A percentile compares a stretch with the other conserved stretches of the same genome.
Evolutionary conservation across 202 grass and related monocot species (phyloP).

Genomic region (Panicum hallii): DNA sequence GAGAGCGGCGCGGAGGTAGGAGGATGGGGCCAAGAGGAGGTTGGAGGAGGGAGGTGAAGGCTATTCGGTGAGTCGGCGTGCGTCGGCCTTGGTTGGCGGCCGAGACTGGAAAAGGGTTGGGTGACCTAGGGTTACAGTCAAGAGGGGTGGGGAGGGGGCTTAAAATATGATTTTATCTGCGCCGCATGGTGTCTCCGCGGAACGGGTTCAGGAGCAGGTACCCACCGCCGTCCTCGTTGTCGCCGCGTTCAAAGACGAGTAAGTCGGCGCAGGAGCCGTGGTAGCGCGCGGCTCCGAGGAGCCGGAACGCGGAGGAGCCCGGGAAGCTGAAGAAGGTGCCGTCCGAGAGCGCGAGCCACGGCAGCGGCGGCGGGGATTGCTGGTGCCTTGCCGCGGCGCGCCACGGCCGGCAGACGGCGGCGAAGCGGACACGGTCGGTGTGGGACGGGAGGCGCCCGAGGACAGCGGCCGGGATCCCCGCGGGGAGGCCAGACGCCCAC

Average conservation of each 20-base stretch:
- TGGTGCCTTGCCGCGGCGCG: background rate
- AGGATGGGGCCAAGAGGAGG: no score
- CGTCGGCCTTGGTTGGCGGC: no score
- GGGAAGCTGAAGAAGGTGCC: slow-evolving; percentile 6
- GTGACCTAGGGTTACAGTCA: no score
- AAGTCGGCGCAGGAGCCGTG: slow-evolving; percentile 11
- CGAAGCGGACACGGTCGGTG: slow-evolving; percentile 15
- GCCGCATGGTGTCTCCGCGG: background rate
- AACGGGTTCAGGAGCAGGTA: background rate
- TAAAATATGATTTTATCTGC: no score
- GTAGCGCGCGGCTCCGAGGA: background rate
- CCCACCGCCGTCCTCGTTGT: background rate
- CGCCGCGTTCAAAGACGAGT: background rate
- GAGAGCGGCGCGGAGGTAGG: no score
- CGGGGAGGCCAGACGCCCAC: background rate
- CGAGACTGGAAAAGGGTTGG: no score
- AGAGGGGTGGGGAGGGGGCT: no score
- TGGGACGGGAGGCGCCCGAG: slow-evolving; percentile 1
- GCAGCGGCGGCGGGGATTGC: background rate
- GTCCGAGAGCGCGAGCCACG: background rate
- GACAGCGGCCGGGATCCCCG: background rate
- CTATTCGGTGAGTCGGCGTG: no score
- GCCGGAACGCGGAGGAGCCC: background rate
- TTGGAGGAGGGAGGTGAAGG: no score
- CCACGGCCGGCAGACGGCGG: background rate